Percentiles rank a stretch among this genome's conserved stretches.
These are phyloP conservation scores for Annulohypoxylon maeteangense DNA, from an alignment of 495 filamentous ascomycete genomes.

Conservation along the genomic window DNA sequence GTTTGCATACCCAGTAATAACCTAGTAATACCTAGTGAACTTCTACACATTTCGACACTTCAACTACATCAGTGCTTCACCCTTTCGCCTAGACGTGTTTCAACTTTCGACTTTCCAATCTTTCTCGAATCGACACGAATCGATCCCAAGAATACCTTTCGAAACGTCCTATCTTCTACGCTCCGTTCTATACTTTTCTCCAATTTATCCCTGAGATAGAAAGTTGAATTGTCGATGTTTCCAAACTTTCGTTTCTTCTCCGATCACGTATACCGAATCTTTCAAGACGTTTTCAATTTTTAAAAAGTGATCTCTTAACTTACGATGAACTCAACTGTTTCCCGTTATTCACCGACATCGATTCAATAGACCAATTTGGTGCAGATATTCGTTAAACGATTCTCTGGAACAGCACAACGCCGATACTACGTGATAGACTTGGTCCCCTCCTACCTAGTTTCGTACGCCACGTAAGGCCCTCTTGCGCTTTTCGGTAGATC, in stretches of 20 bases:
- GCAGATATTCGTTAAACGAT: background rate
- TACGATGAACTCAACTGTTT: constrained; percentile 27
- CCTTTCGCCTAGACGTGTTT: constrained; percentile 40
- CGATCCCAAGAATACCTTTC: constrained; percentile 21
- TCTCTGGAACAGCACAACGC: background rate
- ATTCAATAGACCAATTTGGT: constrained; percentile 12
- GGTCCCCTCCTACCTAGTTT: constrained; percentile 5
- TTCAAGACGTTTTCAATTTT: background rate
- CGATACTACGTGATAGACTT: constrained; percentile 13
- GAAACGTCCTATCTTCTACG: constrained; percentile 25
- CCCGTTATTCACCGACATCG: background rate
- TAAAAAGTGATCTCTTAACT: background rate
- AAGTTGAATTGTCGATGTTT: constrained; percentile 9
- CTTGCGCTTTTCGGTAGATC: background rate
- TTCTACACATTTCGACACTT: constrained; percentile 39
- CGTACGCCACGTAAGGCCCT: background rate
- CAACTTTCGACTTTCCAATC: constrained; percentile 39
- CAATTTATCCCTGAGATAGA: background rate
- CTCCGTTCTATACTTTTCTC: constrained; percentile 6
- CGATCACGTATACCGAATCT: background rate
- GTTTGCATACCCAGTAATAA: constrained; percentile 22
- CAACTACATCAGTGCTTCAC: constrained; percentile 44
- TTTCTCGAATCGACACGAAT: constrained; percentile 12
- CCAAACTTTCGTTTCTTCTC: constrained; percentile 2
- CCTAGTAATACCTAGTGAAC: background rate